Conservation (phyloP, 495 filamentous ascomycete species). For the Hypoxylon rickii region DNA sequence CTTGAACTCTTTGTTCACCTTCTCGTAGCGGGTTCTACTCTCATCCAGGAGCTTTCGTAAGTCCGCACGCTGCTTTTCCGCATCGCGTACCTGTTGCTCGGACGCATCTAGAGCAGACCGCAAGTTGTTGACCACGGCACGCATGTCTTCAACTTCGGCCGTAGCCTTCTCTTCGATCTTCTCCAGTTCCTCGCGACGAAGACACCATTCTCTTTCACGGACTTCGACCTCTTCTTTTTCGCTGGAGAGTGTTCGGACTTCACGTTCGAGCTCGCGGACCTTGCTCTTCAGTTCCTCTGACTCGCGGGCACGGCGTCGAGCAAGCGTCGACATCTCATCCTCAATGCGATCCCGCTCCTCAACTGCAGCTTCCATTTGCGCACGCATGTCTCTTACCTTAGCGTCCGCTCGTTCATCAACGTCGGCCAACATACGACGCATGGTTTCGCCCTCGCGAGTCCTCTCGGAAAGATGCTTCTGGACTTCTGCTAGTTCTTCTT, state of each 20-base stretch:
- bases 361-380: conserved; percentile 82
- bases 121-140: conserved; percentile 76
- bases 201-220: conserved; percentile 68
- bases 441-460: conserved; percentile 93
- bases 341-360: conserved; percentile 93
- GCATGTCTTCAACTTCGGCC: conserved; percentile 74
- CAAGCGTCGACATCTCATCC: conserved; percentile 80
- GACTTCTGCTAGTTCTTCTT: conserved; percentile 89
- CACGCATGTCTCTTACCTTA: conserved; percentile 84
- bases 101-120: conserved; percentile 82
- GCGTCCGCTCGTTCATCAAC: conserved; percentile 80
- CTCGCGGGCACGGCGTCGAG: conserved; percentile 76
- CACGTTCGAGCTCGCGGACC: conserved; percentile 77
- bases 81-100: conserved; percentile 78
- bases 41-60: conserved; percentile 78
- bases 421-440: conserved; percentile 86
- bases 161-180: conserved; percentile 65
- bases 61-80: conserved; percentile 80
- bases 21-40: conserved; percentile 73
- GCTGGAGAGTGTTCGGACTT: conserved; percentile 70
- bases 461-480: conserved; percentile 88
- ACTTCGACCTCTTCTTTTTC: conserved; percentile 70
- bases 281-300: conserved; percentile 81
- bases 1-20: conserved; percentile 70
- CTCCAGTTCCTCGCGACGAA: conserved; percentile 75